Base-by-base conservation (phyloP, 1,284 basidiomycete genomes). In the Puccinia horiana region DNA sequence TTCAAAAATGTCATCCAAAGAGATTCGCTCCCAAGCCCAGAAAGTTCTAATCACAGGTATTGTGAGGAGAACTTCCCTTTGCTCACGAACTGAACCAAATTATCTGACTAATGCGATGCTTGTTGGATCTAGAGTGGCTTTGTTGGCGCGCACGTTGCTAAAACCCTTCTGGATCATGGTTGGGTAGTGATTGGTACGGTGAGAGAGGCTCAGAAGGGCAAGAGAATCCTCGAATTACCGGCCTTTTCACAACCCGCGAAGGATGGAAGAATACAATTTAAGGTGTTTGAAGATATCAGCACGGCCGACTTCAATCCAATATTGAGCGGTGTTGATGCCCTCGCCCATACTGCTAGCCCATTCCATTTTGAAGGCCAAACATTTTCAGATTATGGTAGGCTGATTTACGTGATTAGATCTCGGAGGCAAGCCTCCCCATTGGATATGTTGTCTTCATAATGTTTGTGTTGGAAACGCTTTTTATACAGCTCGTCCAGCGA, bases 321-420 rank as follows among this genome's bases (percentile, higher is more conserved):
- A 0, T 91, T 93, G 49, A 90, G 91, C 85, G 91, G 88, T 1
- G 90, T 92, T 0, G 90, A 91, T 83, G 91, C 88, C 6, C 90
- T 93, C 42, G 88, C 88, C 47, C 91, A 91, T 86, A 90, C 88
- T 4, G 91, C 90, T 0, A 90, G 90, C 3, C 91, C 90, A 5
- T 88, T 88, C 89, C 85, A 80, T 56, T 77, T 77, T 29, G 84
- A 86, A 1, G 87, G 86, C 2, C 84, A 86, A 23, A 87, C 89
- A 63, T 89, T 89, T 12, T 82, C 88, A 73, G 89, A 89, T 88
- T 83, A 76, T 40, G 74, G 74, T 76, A 35, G 42, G 54, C 29
- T 14, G 1, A 32, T 49, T 54, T 73, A 20, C 35, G 37, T 69
- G 23, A 26, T 69, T 29, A 8, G 1, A 18, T 47, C 18, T 47